A percentile compares a stretch with the other conserved stretches of the same genome.
phyloP scores from a whole-genome alignment of 2,329 filamentous ascomycete species.

The Colletotrichum godetiae region DNA sequence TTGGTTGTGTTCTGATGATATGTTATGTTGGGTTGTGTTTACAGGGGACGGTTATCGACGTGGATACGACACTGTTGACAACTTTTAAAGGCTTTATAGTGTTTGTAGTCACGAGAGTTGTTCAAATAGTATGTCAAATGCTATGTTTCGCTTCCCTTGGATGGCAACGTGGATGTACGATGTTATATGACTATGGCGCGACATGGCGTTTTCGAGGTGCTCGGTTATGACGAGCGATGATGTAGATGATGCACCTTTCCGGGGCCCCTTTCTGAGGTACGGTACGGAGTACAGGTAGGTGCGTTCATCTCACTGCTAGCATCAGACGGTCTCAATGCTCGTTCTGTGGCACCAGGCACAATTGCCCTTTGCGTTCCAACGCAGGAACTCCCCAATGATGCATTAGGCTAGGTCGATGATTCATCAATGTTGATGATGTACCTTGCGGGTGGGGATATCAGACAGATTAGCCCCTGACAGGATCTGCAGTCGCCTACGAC shows the following conservation, averaged over 20 bases:
- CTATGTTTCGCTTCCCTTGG: neutral
- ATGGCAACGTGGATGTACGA: neutral
- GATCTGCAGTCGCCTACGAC: neutral
- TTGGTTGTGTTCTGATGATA: neutral
- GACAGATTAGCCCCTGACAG: neutral
- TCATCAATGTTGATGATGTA: neutral
- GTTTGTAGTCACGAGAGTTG: too few species aligned
- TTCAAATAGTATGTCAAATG: neutral
- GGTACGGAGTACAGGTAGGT: neutral
- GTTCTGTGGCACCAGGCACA: neutral
- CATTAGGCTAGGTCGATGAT: neutral
- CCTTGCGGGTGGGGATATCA: neutral
- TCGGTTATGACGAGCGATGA: conserved; percentile 18
- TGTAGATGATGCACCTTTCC: neutral
- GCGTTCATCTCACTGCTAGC: neutral
- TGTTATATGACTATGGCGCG: neutral
- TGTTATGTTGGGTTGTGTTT: neutral
- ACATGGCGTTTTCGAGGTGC: neutral
- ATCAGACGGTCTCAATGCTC: neutral
- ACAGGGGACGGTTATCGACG: neutral
- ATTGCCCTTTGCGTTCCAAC: neutral
- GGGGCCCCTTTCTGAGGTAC: neutral
- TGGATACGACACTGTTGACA: too few species aligned
- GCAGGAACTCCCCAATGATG: neutral
- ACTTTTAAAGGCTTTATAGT: too few species aligned